Evolutionary conservation across 2,329 filamentous ascomycete genomes (phyloP).

Genomic region (Clonostachys solani): DNA sequence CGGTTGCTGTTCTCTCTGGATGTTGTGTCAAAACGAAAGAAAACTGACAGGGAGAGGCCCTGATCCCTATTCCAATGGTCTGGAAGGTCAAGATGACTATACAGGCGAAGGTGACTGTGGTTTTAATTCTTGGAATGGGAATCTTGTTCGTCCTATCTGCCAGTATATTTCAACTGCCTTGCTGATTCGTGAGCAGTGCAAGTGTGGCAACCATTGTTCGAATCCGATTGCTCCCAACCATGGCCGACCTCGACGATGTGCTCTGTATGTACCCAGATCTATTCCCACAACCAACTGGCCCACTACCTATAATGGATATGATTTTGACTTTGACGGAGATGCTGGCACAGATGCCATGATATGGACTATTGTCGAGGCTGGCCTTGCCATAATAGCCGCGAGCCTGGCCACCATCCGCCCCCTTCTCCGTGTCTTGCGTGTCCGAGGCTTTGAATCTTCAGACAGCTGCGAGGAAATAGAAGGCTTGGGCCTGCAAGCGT

Average conservation of each 20-base stretch:
- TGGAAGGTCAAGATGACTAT: slow-evolving; percentile 49
- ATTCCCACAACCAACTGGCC: background rate
- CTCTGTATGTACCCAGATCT: slow-evolving; percentile 31
- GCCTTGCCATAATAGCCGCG: slow-evolving; percentile 49
- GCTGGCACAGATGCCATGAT: slow-evolving; percentile 47
- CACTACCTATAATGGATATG: background rate
- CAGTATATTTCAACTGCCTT: background rate
- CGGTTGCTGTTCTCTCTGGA: background rate
- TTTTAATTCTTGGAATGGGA: slow-evolving; percentile 42
- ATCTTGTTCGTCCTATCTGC: slow-evolving; percentile 32
- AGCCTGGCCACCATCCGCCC: slow-evolving; percentile 51
- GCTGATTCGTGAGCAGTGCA: slow-evolving; percentile 28
- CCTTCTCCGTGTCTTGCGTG: slow-evolving; percentile 40
- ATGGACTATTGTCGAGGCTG: slow-evolving; percentile 54
- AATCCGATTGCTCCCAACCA: slow-evolving; percentile 39
- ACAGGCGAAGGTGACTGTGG: slow-evolving; percentile 47
- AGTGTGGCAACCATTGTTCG: slow-evolving; percentile 50
- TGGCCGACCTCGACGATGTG: slow-evolving; percentile 39
- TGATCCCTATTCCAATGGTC: slow-evolving; percentile 49
- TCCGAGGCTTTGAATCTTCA: slow-evolving; percentile 40
- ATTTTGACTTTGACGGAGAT: slow-evolving; percentile 22
- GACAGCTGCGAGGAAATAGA: slow-evolving; percentile 6
- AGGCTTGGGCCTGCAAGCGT: too few relatives aligned
- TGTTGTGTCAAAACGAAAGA: background rate
- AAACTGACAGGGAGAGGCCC: slow-evolving; percentile 25